Conservation (phyloP, 116 monocot species). For the Trichopus zeylanicus region DNA sequence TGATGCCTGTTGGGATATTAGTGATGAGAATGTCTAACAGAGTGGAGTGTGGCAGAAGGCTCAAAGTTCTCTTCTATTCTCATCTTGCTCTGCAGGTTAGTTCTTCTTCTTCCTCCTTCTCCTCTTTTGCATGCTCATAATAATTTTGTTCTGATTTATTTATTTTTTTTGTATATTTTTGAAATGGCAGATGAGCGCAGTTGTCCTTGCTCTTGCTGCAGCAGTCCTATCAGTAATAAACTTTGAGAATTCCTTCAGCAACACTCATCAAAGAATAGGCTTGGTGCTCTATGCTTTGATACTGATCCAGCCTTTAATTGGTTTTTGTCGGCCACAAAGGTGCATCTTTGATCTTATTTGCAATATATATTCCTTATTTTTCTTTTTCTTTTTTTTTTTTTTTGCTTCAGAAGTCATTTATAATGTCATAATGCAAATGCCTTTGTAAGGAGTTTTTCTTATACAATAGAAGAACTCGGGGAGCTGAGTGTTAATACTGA, state of each 20-base stretch:
- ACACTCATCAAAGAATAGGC: conserved; percentile 68
- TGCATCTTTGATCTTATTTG: conserved; percentile 7
- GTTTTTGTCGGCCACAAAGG: conserved; percentile 60
- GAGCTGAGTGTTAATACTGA: too few species aligned
- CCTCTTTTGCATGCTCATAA: neutral
- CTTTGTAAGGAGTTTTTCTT: too few species aligned
- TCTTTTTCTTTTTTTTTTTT: neutral
- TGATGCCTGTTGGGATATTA: conserved; percentile 78
- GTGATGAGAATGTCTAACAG: conserved; percentile 47
- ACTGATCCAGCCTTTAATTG: conserved; percentile 59
- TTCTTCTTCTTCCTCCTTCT: neutral
- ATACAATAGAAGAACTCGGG: too few species aligned
- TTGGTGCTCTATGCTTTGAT: conserved; percentile 54
- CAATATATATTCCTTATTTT: neutral
- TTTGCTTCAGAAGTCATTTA: too few species aligned
- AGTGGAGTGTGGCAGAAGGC: conserved; percentile 28
- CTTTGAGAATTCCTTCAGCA: conserved; percentile 77
- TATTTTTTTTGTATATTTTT: neutral
- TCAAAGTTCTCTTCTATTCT: conserved; percentile 48
- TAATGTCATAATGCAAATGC: too few species aligned
- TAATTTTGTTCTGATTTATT: neutral
- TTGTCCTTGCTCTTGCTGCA: conserved; percentile 44
- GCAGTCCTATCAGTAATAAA: conserved; percentile 48
- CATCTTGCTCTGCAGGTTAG: conserved; percentile 69
- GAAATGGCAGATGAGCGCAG: conserved; percentile 34